Evolutionary conservation across 1,284 basidiomycete species (phyloP), one percentile per base, ranked within the genome.

Genomic region (Apiotrichum montevideense): DNA sequence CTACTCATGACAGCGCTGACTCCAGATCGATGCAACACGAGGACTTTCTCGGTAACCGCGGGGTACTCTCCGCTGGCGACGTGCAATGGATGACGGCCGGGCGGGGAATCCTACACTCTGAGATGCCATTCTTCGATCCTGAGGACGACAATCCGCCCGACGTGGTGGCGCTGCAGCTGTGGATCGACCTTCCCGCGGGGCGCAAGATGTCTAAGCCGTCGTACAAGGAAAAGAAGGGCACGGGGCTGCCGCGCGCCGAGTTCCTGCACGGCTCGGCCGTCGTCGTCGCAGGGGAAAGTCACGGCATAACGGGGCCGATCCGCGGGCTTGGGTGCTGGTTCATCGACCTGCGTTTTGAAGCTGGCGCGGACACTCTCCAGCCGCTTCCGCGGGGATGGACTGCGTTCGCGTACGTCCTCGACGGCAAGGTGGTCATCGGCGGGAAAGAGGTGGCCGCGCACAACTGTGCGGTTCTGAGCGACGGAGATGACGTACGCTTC

Each of bases 51-150:
- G 93, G 94, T 2, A 90, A 97, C 75, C 82, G 83, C 55, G 90
- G 91, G 51, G 55, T 57, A 62, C 87, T 97, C 60, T 84, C 84
- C 46, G 77, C 86, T 4, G 93, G 94, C 7, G 92, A 90, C 55
- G 85, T 95, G 3, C 93, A 96, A 70, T 96, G 91, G 90, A 96
- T 96, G 92, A 87, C 85, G 68, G 92, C 91, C 10, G 89, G 88
- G 7, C 67, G 70, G 55, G 80, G 79, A 6, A 69, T 74, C 68
- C 86, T 92, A 55, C 89, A 92, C 67, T 86, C 87, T 4, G 90
- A 82, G 77, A 96, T 97, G 89, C 94, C 95, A 3, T 79, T 90
- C 4, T 86, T 88, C 62, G 84, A 78, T 78, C 88, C 72, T 82
- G 48, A 45, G 3, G 21, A 21, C 21, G 21, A 21, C 21, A 67